phyloP scores from a whole-genome alignment of 208 protist species.

The Endotrypanum monterogeii region DNA sequence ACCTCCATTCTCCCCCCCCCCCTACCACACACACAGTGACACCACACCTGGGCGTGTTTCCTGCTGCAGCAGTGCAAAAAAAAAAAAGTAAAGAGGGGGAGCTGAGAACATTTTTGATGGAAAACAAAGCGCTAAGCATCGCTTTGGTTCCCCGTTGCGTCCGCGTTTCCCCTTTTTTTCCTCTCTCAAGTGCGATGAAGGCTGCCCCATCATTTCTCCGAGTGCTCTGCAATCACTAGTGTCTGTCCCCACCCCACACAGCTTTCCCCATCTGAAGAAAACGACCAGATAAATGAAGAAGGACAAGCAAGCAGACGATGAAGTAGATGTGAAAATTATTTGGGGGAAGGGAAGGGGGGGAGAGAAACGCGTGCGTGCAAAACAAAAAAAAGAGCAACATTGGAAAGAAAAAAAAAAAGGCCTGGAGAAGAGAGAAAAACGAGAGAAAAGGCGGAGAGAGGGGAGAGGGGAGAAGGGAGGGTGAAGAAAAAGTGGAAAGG shows the following conservation, averaged over 20 bases:
- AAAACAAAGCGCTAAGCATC: background rate
- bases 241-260: background rate
- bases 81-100: background rate
- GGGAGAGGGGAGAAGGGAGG: background rate
- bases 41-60: background rate
- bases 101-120: background rate
- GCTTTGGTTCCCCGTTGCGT: background rate
- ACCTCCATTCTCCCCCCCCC: too few species aligned
- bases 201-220: background rate
- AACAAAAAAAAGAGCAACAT: background rate
- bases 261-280: background rate
- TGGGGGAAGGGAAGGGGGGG: too few species aligned
- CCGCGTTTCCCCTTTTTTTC: background rate
- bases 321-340: too few species aligned
- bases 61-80: background rate
- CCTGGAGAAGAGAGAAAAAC: background rate
- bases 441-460: background rate
- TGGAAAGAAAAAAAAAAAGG: background rate
- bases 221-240: background rate
- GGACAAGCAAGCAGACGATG: too few species aligned
- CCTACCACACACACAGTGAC: too few species aligned
- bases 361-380: too few species aligned
- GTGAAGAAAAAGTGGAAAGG: background rate
- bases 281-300: too few species aligned
- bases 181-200: background rate